Conservation (phyloP, 2,329 filamentous ascomycete genomes). For the Penicillium palitans region DNA sequence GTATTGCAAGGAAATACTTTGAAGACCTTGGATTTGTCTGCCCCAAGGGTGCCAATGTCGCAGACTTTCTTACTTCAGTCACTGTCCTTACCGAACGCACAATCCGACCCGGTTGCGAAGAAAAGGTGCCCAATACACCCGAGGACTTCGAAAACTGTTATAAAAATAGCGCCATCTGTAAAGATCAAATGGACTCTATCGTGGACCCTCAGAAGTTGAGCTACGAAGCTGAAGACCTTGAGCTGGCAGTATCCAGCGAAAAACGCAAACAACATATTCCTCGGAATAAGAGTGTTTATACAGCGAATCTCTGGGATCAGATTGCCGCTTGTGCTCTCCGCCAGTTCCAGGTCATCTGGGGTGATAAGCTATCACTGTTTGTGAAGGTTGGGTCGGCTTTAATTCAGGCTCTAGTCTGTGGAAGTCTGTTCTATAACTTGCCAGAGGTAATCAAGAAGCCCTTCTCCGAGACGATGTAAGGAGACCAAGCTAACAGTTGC, state of each 20-base stretch:
- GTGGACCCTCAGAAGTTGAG: constrained; percentile 31
- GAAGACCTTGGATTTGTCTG: constrained; percentile 64
- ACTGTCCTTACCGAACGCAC: constrained; percentile 55
- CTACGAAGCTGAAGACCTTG: constrained; percentile 33
- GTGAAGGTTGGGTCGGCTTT: constrained; percentile 49
- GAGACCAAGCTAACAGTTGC: neutral
- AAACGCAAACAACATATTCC: constrained; percentile 36
- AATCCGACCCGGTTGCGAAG: constrained; percentile 36
- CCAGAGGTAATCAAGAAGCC: constrained; percentile 45
- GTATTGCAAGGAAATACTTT: constrained; percentile 62
- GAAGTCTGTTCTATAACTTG: constrained; percentile 54
- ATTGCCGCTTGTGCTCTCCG: constrained; percentile 49
- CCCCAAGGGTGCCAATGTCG: constrained; percentile 61
- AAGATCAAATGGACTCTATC: constrained; percentile 53
- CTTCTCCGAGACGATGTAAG: too few relatives aligned
- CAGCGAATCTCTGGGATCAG: constrained; percentile 38
- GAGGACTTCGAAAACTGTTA: constrained; percentile 52
- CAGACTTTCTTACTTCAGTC: constrained; percentile 65
- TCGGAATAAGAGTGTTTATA: constrained; percentile 34
- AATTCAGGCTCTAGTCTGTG: constrained; percentile 44
- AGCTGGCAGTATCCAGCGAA: constrained; percentile 31
- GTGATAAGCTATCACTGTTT: constrained; percentile 51
- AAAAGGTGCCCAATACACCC: constrained; percentile 35
- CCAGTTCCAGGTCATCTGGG: constrained; percentile 52
- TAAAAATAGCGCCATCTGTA: constrained; percentile 51